Conservation (phyloP, 306 rosid species). For the Gynostemma pentaphyllum region DNA sequence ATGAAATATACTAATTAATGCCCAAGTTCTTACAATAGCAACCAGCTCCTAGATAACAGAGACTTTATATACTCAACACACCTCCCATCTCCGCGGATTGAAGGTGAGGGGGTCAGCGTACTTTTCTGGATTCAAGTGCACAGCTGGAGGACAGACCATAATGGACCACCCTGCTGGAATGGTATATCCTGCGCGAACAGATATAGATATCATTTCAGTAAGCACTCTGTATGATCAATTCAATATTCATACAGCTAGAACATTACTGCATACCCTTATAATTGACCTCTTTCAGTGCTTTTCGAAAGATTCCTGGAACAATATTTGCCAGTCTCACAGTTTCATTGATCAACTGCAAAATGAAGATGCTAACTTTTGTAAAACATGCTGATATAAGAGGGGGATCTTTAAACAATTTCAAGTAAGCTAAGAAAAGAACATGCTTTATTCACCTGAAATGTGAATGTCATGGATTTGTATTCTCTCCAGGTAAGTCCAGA, state of each 20-base stretch:
- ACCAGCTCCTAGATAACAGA: too few species aligned
- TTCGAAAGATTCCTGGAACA: constrained; percentile 91
- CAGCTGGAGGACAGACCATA: constrained; percentile 98
- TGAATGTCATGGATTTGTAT: constrained; percentile 91
- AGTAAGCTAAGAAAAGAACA: neutral
- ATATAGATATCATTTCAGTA: constrained; percentile 12
- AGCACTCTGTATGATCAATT: constrained; percentile 9
- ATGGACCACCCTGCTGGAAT: constrained; percentile 94
- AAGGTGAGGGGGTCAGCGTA: constrained; percentile 71
- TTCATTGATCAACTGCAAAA: constrained; percentile 76
- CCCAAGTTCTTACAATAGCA: too few species aligned
- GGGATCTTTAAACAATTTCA: too few species aligned
- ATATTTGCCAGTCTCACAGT: constrained; percentile 92
- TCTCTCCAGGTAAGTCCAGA: constrained; percentile 83
- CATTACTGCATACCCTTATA: constrained; percentile 53
- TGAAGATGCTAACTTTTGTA: too few species aligned
- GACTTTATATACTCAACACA: constrained; percentile 17
- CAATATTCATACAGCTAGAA: neutral
- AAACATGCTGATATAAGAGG: too few species aligned
- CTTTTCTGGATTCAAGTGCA: constrained; percentile 69
- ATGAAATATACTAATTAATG: too few species aligned
- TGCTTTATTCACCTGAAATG: constrained; percentile 56
- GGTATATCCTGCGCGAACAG: constrained; percentile 70
- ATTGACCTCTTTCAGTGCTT: constrained; percentile 51
- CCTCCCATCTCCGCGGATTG: constrained; percentile 91